These are phyloP conservation scores for Telfairia occidentalis DNA, from an alignment of 331 rosid species.

Conservation along the genomic window DNA sequence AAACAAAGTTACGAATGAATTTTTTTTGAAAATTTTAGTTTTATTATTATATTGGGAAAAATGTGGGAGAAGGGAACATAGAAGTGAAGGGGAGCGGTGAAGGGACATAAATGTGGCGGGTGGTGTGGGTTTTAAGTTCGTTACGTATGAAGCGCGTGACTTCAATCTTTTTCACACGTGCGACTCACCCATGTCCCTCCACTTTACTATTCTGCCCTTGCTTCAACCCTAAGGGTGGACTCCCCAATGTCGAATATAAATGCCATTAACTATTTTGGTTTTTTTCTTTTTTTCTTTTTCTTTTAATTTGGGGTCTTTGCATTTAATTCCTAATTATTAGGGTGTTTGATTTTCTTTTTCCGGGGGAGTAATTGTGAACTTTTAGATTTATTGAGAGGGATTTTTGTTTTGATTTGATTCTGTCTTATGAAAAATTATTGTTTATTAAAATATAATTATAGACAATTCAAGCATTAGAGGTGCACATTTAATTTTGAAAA, in stretches of 20 bases:
- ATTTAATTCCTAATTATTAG: neutral
- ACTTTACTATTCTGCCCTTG: neutral
- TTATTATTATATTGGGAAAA: neutral
- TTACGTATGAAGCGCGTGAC: conserved; percentile 7
- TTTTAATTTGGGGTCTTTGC: no score
- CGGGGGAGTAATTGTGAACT: neutral
- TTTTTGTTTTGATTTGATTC: neutral
- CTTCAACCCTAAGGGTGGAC: neutral
- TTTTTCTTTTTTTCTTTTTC: neutral
- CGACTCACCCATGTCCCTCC: neutral
- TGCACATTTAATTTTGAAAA: no score
- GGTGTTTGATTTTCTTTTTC: neutral
- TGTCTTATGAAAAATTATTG: no score
- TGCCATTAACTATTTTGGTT: neutral
- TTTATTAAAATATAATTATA: no score
- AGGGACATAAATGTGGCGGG: conserved; percentile 11
- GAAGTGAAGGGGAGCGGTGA: neutral
- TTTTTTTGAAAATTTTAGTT: no score
- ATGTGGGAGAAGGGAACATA: neutral
- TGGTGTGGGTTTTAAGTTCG: conserved; percentile 6
- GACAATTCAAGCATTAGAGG: no score
- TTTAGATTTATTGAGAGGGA: neutral
- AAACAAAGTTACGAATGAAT: no score
- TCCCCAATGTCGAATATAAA: neutral
- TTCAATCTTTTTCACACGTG: conserved; percentile 4